Evolutionary conservation across 176 grass and related monocot species (phyloP), one percentile per base, ranked within the genome.

Genomic region (Carex cristatella): DNA sequence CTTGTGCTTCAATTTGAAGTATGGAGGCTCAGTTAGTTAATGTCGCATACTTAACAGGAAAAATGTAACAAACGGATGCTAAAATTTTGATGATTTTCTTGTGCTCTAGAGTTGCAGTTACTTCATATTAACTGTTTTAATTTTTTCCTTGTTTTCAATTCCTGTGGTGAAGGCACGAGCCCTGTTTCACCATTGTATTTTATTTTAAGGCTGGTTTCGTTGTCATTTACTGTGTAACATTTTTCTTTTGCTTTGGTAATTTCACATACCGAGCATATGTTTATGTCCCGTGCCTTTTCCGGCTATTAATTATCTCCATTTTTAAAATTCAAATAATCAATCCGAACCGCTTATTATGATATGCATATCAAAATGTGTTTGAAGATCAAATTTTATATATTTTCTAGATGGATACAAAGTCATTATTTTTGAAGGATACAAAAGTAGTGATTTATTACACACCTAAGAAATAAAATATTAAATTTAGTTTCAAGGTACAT

Each of bases 1-100:
- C 72, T 76, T 76, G 72, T 76, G 72, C 72, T 76, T 48, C 46
- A 31, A 76, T 30, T 76, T 53, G n/a, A 54, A 54, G 46, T 55
- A 13, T 54, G 38, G 69, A 71, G n/a, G 68, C 44, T 71, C 68
- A 71, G 4, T 71, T 42, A 71, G 68, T 71, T 71, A 16, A 46
- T 44, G 18, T 65, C 3, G 10, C 44, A 71, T 71, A 19, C 3
- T n/a, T 51, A 42, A 46, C 4, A 53, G 23, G 5, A 76, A 76
- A 75, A 76, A 30, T 51, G 71, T 6, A 19, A 49, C 4, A 75
- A 75, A 75, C 5, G 16, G 10, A 75, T 76, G 46, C 19, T 27
- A 37, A 68, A 54, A 30, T 76, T 74, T 76, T 7, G 19, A 76
- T 53, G 23, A 6, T 54, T 53, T 51, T 49, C 10, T 76, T 76